Evolutionary conservation across 2,329 filamentous ascomycete species (phyloP), one percentile per base, ranked within the genome.

Genomic region (Metarhizium robertsii): DNA sequence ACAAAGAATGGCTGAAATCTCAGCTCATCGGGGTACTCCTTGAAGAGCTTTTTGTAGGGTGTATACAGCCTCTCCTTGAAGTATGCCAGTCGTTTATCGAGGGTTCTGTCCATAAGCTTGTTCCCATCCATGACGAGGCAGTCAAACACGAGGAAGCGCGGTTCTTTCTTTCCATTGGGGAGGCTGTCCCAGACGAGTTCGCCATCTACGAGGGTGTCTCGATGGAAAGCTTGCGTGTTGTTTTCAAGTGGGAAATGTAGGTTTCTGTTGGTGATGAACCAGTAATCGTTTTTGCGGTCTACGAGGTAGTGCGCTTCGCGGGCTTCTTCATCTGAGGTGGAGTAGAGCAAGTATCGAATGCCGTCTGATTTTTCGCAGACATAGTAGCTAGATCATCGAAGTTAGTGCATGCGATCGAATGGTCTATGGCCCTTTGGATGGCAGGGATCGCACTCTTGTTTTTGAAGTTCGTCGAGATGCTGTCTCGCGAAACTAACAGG

Each of bases 301-400:
- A 99, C 96, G 55, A 99, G 79, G 74, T 96, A 96, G 67, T 94
- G 88, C 29, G 86, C 80, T 68, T 95, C 90, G 51, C 67, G 61
- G 54, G 75, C 75, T 6, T 75, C 68, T 46, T 84, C 79, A 66
- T 87, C 86, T 7, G 76, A 70, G 52, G 89, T 90, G 61, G 94
- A 84, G 76, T 95, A 97, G 61, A 99, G 82, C n/a, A 99, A 81
- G 70, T 95, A 96, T 60, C 94, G 85, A 60, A 97, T 90, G 54
- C 94, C 94, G 68, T 99, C 94, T 1, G 92, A 96, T 75, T 99
- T 99, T 73, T 99, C 94, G 77, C 92, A 96, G 61, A 99, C 88
- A 69, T 92, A 99, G 75, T 97, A 99, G 72, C 84, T 87, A 59
- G 53, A n/a, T n/a, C 46, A 46, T 14, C 50, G 20, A 30, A 32